Evolutionary conservation across 75 land plant species (phyloP), one percentile per base, ranked within the genome.

Genomic region (Isoetes taiwanensis): DNA sequence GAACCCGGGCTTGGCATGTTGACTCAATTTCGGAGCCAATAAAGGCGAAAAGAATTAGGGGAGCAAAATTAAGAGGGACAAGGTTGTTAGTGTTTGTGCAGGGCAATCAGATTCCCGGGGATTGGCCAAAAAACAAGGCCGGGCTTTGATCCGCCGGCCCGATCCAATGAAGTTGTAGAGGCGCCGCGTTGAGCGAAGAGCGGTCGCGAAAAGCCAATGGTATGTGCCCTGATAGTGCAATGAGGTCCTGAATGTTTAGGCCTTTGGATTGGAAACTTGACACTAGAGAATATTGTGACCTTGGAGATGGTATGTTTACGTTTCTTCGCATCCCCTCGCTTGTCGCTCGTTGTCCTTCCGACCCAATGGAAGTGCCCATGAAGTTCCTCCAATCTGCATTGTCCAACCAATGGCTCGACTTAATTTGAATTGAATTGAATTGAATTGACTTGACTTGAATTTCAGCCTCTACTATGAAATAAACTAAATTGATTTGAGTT

Each of bases 41-140:
- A 52, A 79, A 85, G 69, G 85, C 90, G 37, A 89, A 79, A 3
- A 72, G 26, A 46, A 56, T 57, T 8, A 86, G 91, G 0, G 72
- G 74, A 12, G 52, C 50, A 48, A 75, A 61, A 61, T 89, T 90
- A 76, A 89, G 23, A 23, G 16, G 72, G 10, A 69, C n/a, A 24
- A 40, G 32, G 37, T 73, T 76, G 54, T 83, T 21, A 33, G 78
- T 79, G 16, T n/a, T n/a, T n/a, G 35, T 65, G 0, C 66, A 57
- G 0, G 59, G 16, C 43, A 86, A 86, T 4, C 2, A 43, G 2
- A 23, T 19, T 23, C 16, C 21, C 21, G 23, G 50, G 16, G 50
- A 6, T 4, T 19, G 4, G 25, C 16, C 21, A n/a, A 19, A 46
- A 6, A 4, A 5, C 25, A 23, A 19, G 50, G 16, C 25, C 5